A percentile compares a stretch with the other conserved stretches of the same genome.
Conservation (phyloP, 2,329 filamentous ascomycete genomes). For the Aspergillus sojae region DNA sequence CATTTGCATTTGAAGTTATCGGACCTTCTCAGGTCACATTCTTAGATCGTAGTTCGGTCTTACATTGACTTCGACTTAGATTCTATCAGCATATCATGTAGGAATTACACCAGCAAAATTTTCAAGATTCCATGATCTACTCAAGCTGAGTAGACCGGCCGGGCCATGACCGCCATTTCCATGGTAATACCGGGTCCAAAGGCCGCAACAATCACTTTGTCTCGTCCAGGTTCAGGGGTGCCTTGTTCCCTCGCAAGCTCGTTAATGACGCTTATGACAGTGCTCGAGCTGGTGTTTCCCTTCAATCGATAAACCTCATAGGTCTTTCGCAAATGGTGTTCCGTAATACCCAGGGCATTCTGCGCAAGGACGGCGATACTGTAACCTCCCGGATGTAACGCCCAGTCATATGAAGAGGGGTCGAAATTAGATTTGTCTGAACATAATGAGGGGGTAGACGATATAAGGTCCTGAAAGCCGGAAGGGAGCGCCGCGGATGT, state of each 20-base stretch:
- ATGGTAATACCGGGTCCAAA: conserved; percentile 6
- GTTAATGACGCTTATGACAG: conserved; percentile 4
- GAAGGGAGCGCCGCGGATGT: background rate
- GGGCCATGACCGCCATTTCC: background rate
- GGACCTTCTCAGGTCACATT: too few relatives aligned
- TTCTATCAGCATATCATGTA: too few relatives aligned
- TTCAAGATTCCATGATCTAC: too few relatives aligned
- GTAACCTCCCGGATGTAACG: conserved; percentile 4
- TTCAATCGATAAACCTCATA: background rate
- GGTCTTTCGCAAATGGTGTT: background rate
- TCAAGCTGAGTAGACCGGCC: background rate
- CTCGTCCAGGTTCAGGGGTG: background rate
- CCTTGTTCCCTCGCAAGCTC: background rate
- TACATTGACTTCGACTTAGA: too few relatives aligned
- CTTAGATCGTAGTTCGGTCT: too few relatives aligned
- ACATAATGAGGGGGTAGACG: background rate
- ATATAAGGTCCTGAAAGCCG: background rate
- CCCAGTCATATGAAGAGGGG: conserved; percentile 4
- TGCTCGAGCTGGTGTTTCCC: conserved; percentile 1
- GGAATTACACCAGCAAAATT: too few relatives aligned
- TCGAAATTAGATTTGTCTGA: background rate
- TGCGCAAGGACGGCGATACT: background rate
- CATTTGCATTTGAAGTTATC: too few relatives aligned
- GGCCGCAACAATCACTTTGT: background rate
- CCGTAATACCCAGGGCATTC: background rate